These are phyloP conservation scores for Eucalyptus decipiens DNA, from an alignment of 345 rosid genomes.

Conservation along the genomic window DNA sequence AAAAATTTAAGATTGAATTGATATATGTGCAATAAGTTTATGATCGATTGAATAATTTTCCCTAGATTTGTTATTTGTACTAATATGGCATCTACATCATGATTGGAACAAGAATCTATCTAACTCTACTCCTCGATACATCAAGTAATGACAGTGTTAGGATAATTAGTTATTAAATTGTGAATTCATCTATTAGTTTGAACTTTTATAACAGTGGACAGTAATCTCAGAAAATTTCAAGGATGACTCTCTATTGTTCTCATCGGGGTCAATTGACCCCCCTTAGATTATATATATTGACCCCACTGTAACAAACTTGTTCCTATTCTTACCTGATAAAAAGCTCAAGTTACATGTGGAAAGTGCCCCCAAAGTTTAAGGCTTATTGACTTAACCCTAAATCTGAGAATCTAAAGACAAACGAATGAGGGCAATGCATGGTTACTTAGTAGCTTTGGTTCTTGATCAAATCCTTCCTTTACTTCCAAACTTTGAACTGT, in stretches of 20 bases:
- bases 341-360: background rate
- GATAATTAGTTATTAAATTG: no score
- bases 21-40: no score
- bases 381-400: background rate
- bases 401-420: background rate
- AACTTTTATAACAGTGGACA: no score
- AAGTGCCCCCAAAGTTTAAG: background rate
- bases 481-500: background rate
- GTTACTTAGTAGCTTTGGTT: background rate
- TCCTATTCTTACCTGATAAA: background rate
- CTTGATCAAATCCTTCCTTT: background rate
- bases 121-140: background rate
- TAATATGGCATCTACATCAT: background rate
- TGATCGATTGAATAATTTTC: no score
- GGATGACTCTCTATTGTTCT: background rate
- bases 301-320: background rate
- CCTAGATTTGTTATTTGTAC: no score
- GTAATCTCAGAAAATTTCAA: rapidly evolving
- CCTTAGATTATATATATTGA: background rate
- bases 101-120: background rate
- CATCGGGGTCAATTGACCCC: background rate
- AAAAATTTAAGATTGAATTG: no score
- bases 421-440: background rate
- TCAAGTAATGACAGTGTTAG: background rate
- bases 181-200: background rate